phyloP scores from a whole-genome alignment of 306 rosid genomes.

The Leucaena leucocephala region DNA sequence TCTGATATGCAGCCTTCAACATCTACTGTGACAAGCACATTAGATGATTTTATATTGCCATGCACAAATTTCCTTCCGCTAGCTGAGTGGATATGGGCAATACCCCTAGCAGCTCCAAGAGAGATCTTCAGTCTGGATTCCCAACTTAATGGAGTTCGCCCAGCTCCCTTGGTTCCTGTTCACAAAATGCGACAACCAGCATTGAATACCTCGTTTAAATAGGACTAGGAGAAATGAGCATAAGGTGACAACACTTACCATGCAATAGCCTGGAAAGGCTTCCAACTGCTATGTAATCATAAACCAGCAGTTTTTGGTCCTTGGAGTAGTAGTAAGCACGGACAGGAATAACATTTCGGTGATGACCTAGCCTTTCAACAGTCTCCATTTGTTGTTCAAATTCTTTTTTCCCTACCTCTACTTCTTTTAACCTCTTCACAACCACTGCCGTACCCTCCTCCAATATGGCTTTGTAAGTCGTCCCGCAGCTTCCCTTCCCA shows the following conservation, averaged over 20 bases:
- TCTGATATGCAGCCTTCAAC: slow-evolving; percentile 72
- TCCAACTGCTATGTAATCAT: slow-evolving; percentile 57
- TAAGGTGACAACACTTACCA: slow-evolving; percentile 49
- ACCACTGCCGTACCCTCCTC: slow-evolving; percentile 75
- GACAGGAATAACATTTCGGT: slow-evolving; percentile 63
- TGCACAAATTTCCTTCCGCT: slow-evolving; percentile 73
- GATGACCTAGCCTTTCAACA: slow-evolving; percentile 60
- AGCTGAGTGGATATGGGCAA: slow-evolving; percentile 78
- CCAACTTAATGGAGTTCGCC: slow-evolving; percentile 74
- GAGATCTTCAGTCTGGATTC: slow-evolving; percentile 74
- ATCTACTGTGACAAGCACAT: slow-evolving; percentile 71
- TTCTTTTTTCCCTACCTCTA: slow-evolving; percentile 62
- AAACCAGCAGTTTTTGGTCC: slow-evolving; percentile 77
- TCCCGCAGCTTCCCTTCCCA: slow-evolving; percentile 83
- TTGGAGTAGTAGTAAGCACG: slow-evolving; percentile 80
- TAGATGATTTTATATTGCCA: slow-evolving; percentile 90
- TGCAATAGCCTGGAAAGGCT: slow-evolving; percentile 69
- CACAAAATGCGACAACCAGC: slow-evolving; percentile 12
- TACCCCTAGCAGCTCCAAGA: slow-evolving; percentile 78
- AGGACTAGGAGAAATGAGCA: slow-evolving; percentile 3
- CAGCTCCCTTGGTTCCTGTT: slow-evolving; percentile 72
- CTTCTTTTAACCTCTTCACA: slow-evolving; percentile 76
- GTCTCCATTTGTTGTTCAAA: slow-evolving; percentile 81
- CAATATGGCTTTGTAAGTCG: slow-evolving; percentile 79
- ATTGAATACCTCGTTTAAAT: background rate